phyloP scores from a whole-genome alignment of 306 rosid genomes.

The Comarum palustre region DNA sequence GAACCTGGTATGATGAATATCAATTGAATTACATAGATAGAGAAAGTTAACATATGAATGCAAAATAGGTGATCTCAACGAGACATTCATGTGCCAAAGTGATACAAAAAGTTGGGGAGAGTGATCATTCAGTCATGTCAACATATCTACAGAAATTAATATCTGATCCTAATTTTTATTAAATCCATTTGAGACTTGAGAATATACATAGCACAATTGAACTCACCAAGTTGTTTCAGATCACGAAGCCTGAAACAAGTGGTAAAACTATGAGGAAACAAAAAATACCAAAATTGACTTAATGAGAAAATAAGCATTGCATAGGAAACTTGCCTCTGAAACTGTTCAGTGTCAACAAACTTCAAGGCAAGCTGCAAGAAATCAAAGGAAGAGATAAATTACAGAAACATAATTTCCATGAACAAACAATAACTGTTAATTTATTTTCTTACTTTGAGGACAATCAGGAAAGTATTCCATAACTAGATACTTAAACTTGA shows the following conservation, averaged over 20 bases:
- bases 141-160: not conserved
- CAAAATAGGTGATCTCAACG: not conserved
- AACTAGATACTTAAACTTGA: not conserved
- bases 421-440: not conserved
- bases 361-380: constrained; percentile 64
- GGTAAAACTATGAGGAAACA: constrained; percentile 21
- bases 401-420: not conserved
- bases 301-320: not conserved
- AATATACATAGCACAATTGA: not conserved
- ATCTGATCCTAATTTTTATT: not conserved
- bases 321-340: constrained; percentile 65
- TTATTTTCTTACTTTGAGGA: not conserved
- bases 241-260: constrained; percentile 81
- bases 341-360: constrained; percentile 88
- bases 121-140: not conserved
- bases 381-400: constrained; percentile 18
- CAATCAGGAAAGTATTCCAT: not conserved
- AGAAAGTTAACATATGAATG: not conserved
- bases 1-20: constrained; percentile 18
- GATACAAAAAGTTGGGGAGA: not conserved
- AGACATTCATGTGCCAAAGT: not conserved
- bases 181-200: not conserved
- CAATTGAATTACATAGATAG: not conserved
- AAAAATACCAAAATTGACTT: not conserved
- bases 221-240: constrained; percentile 89